Evolutionary conservation across 2,329 filamentous ascomycete genomes (phyloP).

Genomic region (Escovopsis sp.): DNA sequence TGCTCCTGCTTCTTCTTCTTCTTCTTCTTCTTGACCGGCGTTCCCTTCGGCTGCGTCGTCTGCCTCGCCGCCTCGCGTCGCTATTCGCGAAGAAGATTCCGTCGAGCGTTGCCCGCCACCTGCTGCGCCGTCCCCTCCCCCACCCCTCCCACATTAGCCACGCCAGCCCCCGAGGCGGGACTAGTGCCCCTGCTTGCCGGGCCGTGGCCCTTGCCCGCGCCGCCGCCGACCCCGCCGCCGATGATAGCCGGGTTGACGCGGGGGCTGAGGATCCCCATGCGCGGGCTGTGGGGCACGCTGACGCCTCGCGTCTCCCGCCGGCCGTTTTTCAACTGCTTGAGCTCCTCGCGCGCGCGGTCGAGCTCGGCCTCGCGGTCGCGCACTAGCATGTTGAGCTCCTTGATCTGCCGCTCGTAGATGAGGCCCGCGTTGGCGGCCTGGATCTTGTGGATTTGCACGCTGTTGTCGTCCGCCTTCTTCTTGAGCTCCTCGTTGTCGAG

Average conservation of each 20-base stretch:
- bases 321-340: conserved; percentile 29
- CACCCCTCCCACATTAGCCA: too few species aligned
- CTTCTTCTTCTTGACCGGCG: conserved; percentile 1
- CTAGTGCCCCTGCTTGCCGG: conserved; percentile 34
- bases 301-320: conserved; percentile 39
- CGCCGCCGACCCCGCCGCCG: too few species aligned
- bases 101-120: conserved; percentile 24
- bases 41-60: background rate
- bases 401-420: conserved; percentile 22
- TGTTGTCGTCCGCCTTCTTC: conserved; percentile 27
- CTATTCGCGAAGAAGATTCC: conserved; percentile 28
- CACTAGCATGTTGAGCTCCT: conserved; percentile 25
- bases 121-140: conserved; percentile 22
- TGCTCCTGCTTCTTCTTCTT: too few species aligned
- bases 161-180: conserved; percentile 23
- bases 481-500: conserved; percentile 24
- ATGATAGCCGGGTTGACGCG: too few species aligned
- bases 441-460: conserved; percentile 30
- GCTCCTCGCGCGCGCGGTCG: conserved; percentile 30
- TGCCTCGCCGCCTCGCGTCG: background rate
- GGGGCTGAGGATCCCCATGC: conserved; percentile 37
- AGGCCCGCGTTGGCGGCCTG: conserved; percentile 23
- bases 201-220: conserved; percentile 17
- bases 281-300: conserved; percentile 43
- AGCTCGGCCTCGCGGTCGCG: conserved; percentile 39